Conservation (phyloP, 768 basidiomycete genomes). For the Hemileccinum rubropunctum region DNA sequence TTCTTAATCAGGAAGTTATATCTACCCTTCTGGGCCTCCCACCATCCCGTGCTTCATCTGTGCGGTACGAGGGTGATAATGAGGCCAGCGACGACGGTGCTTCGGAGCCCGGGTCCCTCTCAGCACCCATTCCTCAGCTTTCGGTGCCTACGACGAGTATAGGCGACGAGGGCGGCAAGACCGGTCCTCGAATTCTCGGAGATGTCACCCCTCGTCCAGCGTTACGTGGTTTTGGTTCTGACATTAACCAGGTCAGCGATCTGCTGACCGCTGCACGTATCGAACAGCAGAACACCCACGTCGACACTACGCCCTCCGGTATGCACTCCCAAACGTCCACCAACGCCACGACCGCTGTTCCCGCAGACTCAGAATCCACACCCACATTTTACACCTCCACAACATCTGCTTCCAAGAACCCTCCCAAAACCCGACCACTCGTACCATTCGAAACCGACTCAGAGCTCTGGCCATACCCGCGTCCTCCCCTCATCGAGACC, state of each 20-base stretch:
- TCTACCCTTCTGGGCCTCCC: conserved; percentile 59
- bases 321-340: conserved; percentile 4
- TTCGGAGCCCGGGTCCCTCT: conserved; percentile 38
- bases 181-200: conserved; percentile 23
- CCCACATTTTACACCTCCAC: conserved; percentile 13
- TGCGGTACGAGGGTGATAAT: conserved; percentile 58
- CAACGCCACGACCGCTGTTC: not conserved
- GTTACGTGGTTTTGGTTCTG: conserved; percentile 34
- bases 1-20: conserved; percentile 70
- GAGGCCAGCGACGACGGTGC: conserved; percentile 39
- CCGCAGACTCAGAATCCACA: conserved; percentile 6
- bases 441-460: conserved; percentile 65
- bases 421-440: conserved; percentile 38
- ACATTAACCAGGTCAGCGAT: conserved; percentile 29
- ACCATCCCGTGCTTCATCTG: conserved; percentile 36
- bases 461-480: conserved; percentile 71
- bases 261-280: conserved; percentile 24
- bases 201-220: conserved; percentile 68
- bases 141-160: conserved; percentile 17
- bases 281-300: conserved; percentile 14
- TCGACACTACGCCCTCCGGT: conserved; percentile 5
- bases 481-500: conserved; percentile 40
- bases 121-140: conserved; percentile 39
- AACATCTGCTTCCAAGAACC: conserved; percentile 14
- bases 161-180: conserved; percentile 16